Evolutionary conservation across 305 asterid species (phyloP).

Genomic region (Fraxinus ornus): DNA sequence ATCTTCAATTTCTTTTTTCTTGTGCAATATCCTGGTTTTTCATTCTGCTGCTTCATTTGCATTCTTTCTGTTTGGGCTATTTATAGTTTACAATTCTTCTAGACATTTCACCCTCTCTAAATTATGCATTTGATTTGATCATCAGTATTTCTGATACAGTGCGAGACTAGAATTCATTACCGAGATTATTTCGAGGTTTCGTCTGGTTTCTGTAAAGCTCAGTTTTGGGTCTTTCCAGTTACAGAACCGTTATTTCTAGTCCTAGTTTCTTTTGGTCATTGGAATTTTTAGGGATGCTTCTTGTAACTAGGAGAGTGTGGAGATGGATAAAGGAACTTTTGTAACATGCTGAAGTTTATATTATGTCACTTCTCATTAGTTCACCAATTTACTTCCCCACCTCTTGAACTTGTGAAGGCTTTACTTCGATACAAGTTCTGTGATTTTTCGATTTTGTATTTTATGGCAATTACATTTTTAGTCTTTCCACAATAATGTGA

Average conservation of each 20-base stretch:
- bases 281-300: neutral
- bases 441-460: conserved; percentile 10
- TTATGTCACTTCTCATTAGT: neutral
- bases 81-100: neutral
- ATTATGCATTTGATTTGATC: neutral
- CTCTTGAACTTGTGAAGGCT: conserved; percentile 2
- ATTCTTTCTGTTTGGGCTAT: neutral
- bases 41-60: neutral
- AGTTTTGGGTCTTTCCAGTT: neutral
- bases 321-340: conserved; percentile 6
- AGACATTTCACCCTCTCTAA: neutral
- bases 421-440: neutral
- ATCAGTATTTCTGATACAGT: neutral
- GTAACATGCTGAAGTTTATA: neutral
- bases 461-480: neutral
- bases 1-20: neutral
- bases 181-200: neutral
- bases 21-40: neutral
- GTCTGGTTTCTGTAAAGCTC: neutral
- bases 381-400: neutral
- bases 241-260: neutral
- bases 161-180: neutral
- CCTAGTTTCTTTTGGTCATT: neutral
- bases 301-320: neutral
- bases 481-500: conserved; percentile 5